Conservation (phyloP, 1,284 basidiomycete species). For the Cronartium quercuum region DNA sequence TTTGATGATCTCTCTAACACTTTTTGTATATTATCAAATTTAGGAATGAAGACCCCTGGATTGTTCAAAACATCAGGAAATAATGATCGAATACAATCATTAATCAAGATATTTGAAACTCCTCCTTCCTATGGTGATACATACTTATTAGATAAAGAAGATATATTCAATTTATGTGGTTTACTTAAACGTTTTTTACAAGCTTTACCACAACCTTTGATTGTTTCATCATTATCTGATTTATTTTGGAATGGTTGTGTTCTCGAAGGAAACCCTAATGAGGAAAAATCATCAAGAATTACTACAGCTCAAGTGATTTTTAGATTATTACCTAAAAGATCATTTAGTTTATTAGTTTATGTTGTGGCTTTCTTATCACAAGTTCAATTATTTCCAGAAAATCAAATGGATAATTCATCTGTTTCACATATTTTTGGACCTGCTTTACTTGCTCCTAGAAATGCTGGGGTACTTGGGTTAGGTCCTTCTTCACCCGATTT, state of each 20-base stretch:
- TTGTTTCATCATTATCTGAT: constrained; percentile 48
- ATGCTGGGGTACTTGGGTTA: constrained; percentile 45
- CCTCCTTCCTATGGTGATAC: constrained; percentile 49
- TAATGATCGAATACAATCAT: constrained; percentile 45
- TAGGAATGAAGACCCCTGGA: constrained; percentile 49
- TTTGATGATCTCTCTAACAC: background rate
- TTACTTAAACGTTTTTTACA: constrained; percentile 59
- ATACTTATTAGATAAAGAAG: constrained; percentile 54
- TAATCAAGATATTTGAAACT: constrained; percentile 47
- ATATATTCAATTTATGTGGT: constrained; percentile 59
- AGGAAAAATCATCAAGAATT: background rate
- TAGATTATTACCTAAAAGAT: constrained; percentile 58
- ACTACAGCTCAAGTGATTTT: constrained; percentile 56
- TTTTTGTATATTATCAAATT: background rate
- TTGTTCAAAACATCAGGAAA: constrained; percentile 49
- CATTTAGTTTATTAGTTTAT: constrained; percentile 60
- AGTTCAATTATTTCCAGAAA: constrained; percentile 49
- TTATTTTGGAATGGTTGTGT: constrained; percentile 48
- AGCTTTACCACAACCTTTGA: constrained; percentile 53
- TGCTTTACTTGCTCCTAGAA: constrained; percentile 46
- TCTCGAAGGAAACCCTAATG: constrained; percentile 33
- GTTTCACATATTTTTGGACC: constrained; percentile 50
- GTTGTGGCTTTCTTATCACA: constrained; percentile 59
- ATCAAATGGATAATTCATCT: constrained; percentile 47
- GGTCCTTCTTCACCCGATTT: constrained; percentile 36